A percentile compares a stretch with the other conserved stretches of the same genome.
Conservation (phyloP, 495 filamentous ascomycete genomes). For the Aspergillus asperescens region DNA sequence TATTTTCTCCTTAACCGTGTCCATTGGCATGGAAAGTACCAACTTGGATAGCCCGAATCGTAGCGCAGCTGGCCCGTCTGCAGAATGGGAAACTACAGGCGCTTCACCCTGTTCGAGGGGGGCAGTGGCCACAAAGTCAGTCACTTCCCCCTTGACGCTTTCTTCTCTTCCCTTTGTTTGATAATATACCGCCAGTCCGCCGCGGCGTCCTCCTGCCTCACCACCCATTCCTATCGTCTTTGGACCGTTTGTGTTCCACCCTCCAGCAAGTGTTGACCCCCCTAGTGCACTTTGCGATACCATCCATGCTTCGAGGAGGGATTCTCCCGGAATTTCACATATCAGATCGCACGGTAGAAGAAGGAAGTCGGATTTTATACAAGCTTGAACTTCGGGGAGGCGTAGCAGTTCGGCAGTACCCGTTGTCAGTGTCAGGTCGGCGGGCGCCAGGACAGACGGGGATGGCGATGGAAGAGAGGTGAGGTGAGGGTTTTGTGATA, state of each 20-base stretch:
- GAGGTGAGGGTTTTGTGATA: slow-evolving; percentile 80
- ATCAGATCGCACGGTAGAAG: slow-evolving; percentile 92
- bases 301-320: slow-evolving; percentile 88
- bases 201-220: slow-evolving; percentile 55
- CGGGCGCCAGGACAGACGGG: slow-evolving; percentile 68
- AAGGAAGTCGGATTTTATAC: slow-evolving; percentile 78
- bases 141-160: slow-evolving; percentile 80
- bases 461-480: slow-evolving; percentile 72
- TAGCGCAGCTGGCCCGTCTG: slow-evolving; percentile 50
- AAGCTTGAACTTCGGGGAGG: slow-evolving; percentile 62
- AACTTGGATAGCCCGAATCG: slow-evolving; percentile 59
- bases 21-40: slow-evolving; percentile 72
- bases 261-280: slow-evolving; percentile 28
- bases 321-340: slow-evolving; percentile 79
- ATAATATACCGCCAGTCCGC: slow-evolving; percentile 84
- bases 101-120: slow-evolving; percentile 50
- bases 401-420: slow-evolving; percentile 89
- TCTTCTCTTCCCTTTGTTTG: slow-evolving; percentile 66
- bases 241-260: slow-evolving; percentile 27
- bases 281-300: slow-evolving; percentile 66
- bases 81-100: slow-evolving; percentile 48
- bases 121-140: slow-evolving; percentile 77
- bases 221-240: slow-evolving; percentile 41
- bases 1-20: slow-evolving; percentile 74
- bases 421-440: slow-evolving; percentile 65